These are phyloP conservation scores for Pythium sukuiense DNA, from an alignment of 352 stramenopile species.

Conservation along the genomic window DNA sequence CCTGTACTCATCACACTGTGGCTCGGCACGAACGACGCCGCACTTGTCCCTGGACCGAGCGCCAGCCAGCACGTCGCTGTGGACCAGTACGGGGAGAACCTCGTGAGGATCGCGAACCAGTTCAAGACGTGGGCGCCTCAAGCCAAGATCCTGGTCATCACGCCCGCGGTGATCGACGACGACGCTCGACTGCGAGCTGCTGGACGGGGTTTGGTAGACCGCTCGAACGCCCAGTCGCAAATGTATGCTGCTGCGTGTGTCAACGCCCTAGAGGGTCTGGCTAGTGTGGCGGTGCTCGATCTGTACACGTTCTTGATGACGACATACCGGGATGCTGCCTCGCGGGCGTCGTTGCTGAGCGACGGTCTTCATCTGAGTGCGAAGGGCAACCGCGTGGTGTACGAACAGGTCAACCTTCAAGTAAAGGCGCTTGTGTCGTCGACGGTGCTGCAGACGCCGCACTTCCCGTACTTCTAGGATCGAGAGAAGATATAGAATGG, in stretches of 20 bases:
- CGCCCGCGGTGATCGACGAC: slow-evolving; percentile 8
- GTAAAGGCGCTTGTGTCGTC: not conserved
- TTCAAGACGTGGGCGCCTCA: not conserved
- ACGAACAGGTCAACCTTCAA: not conserved
- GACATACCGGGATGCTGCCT: not conserved
- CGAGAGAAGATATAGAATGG: too few species aligned
- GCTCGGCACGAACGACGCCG: slow-evolving; percentile 51
- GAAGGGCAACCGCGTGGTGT: not conserved
- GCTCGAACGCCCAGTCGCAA: not conserved
- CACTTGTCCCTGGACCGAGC: slow-evolving; percentile 30
- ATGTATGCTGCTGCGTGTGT: slow-evolving; percentile 8
- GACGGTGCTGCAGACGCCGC: not conserved
- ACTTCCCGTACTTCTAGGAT: not conserved
- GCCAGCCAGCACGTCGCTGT: slow-evolving; percentile 42
- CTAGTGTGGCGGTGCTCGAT: slow-evolving; percentile 2
- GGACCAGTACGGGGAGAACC: slow-evolving; percentile 41
- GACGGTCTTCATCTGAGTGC: slow-evolving; percentile 15
- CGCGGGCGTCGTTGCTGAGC: not conserved
- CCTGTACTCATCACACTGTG: slow-evolving; percentile 38
- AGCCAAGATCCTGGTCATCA: slow-evolving; percentile 6
- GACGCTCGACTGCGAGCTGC: not conserved
- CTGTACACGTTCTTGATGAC: slow-evolving; percentile 6
- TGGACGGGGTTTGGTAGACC: not conserved
- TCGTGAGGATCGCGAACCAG: slow-evolving; percentile 29
- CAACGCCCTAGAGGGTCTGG: not conserved